A percentile compares a stretch with the other conserved stretches of the same genome.
phyloP scores from a whole-genome alignment of 768 basidiomycete species.

The Strobilomyces dryophilus region DNA sequence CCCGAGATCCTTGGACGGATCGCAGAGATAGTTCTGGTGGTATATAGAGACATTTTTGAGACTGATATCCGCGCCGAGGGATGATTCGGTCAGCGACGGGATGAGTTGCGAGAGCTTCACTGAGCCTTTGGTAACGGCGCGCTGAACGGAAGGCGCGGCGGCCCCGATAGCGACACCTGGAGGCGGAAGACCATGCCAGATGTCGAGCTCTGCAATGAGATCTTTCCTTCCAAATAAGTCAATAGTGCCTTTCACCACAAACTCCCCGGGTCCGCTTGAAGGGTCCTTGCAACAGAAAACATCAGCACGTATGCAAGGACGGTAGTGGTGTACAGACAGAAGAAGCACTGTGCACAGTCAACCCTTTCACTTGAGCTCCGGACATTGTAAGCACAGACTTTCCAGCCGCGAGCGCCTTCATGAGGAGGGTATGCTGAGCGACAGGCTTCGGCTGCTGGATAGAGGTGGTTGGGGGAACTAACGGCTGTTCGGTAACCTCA shows the following conservation, averaged over 20 bases:
- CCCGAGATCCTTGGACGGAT: background rate
- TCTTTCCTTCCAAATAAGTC: conserved; percentile 3
- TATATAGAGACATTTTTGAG: conserved; percentile 4
- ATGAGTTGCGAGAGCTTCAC: conserved; percentile 4
- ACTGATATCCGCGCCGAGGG: background rate
- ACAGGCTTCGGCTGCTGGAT: background rate
- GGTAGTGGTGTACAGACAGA: background rate
- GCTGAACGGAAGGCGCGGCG: conserved; percentile 1
- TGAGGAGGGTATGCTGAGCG: background rate
- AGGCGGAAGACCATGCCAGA: conserved; percentile 5
- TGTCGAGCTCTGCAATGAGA: conserved; percentile 1
- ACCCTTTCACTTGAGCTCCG: background rate
- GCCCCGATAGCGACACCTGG: background rate
- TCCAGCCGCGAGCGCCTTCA: background rate
- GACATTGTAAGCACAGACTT: background rate
- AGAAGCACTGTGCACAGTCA: background rate
- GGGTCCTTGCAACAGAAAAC: background rate
- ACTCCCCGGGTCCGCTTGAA: background rate
- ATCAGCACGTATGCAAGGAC: background rate
- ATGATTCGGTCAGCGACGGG: background rate
- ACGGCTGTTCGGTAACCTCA: background rate
- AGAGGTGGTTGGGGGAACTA: background rate
- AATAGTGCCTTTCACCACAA: background rate
- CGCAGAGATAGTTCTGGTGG: conserved; percentile 7
- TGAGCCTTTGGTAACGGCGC: background rate